Evolutionary conservation across 2,329 filamentous ascomycete species (phyloP).

Genomic region (Fonsecaea monophora): DNA sequence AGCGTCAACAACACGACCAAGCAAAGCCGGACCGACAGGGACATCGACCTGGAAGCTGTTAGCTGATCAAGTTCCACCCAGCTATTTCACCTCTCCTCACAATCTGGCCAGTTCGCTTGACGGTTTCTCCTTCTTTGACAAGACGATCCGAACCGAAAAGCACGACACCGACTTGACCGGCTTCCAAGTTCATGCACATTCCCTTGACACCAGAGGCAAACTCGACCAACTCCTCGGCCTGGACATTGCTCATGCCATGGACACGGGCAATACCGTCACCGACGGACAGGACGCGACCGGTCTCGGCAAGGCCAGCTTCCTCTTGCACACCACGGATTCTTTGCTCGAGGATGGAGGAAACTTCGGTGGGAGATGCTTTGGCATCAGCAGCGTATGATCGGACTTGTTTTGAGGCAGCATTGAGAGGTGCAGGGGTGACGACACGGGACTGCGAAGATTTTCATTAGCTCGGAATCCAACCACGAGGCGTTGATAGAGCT

Average conservation of each 20-base stretch:
- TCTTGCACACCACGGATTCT: constrained; percentile 98
- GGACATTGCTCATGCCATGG: constrained; percentile 99
- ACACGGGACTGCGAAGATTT: constrained; percentile 73
- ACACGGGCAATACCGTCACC: constrained; percentile 99
- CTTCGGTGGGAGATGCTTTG: constrained; percentile 96
- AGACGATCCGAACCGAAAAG: constrained; percentile 99
- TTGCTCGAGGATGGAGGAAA: constrained; percentile 99
- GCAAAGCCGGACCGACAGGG: constrained; percentile 87
- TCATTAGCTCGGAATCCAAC: constrained; percentile 45
- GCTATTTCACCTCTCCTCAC: constrained; percentile 61
- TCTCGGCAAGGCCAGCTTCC: constrained; percentile 95
- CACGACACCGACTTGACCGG: constrained; percentile 99
- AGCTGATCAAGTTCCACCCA: constrained; percentile 33
- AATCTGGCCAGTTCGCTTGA: constrained; percentile 99
- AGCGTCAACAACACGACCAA: constrained; percentile 97
- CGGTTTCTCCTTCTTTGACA: constrained; percentile 98
- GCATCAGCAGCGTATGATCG: constrained; percentile 91
- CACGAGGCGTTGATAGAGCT: background rate
- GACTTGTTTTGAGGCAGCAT: constrained; percentile 72
- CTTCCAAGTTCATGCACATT: constrained; percentile 99
- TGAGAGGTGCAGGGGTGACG: constrained; percentile 78
- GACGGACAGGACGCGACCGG: constrained; percentile 96
- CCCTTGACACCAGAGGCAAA: constrained; percentile 99
- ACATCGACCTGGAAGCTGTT: constrained; percentile 77
- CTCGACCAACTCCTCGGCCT: constrained; percentile 99